Conservation (phyloP, 495 filamentous ascomycete genomes). For the Penicillium tannophilum region DNA sequence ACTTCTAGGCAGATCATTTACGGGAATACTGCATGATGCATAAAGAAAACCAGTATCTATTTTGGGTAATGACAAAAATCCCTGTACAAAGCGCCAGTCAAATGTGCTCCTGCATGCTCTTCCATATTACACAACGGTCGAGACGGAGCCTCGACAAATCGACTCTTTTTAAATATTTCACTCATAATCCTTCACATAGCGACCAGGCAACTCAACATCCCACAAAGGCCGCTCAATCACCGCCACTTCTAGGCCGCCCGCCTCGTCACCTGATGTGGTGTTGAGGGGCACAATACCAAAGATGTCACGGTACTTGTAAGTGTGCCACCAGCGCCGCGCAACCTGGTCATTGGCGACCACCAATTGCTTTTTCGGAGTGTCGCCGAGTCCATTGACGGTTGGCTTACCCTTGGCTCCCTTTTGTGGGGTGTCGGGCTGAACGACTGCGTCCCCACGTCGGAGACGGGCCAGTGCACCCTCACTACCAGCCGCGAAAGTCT, state of each 20-base stretch:
- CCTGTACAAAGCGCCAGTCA: conserved; percentile 22
- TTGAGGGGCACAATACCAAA: conserved; percentile 79
- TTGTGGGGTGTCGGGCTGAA: conserved; percentile 36
- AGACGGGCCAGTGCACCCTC: conserved; percentile 38
- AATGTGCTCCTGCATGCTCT: conserved; percentile 27
- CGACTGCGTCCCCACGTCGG: conserved; percentile 36
- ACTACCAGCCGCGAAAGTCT: conserved; percentile 34
- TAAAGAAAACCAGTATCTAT: neutral
- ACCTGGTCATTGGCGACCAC: conserved; percentile 26
- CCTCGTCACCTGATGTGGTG: conserved; percentile 23
- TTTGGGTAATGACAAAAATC: conserved; percentile 6
- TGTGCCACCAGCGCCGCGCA: conserved; percentile 65
- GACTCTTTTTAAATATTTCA: conserved; percentile 27
- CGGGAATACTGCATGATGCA: neutral
- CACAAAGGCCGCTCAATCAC: conserved; percentile 84
- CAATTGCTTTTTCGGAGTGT: conserved; percentile 34
- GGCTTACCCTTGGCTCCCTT: conserved; percentile 24
- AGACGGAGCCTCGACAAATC: conserved; percentile 13
- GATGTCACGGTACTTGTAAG: conserved; percentile 88
- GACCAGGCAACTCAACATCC: conserved; percentile 77
- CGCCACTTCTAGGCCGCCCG: conserved; percentile 69
- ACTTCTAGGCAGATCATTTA: neutral
- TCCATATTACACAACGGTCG: conserved; percentile 21
- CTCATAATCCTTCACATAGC: conserved; percentile 70
- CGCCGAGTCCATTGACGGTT: conserved; percentile 20